Percentiles rank a stretch among this genome's conserved stretches.
These are phyloP conservation scores for Melampsora americana DNA, from an alignment of 1,284 basidiomycete species.

Conservation along the genomic window DNA sequence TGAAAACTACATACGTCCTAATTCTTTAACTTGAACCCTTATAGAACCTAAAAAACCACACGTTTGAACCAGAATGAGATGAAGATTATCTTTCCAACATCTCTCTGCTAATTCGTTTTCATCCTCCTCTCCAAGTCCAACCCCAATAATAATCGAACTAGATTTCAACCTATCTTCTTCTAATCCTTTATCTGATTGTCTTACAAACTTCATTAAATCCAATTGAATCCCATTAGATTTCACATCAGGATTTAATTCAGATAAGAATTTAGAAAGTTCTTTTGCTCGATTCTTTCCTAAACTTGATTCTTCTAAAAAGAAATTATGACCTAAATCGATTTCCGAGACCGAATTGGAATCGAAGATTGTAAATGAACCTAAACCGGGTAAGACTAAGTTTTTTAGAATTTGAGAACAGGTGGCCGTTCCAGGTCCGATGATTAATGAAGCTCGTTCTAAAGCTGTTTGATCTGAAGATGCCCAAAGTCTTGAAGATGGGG, in stretches of 20 bases:
- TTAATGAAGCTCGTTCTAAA: constrained; percentile 76
- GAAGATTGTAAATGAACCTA: constrained; percentile 84
- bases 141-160: constrained; percentile 71
- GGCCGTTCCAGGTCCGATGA: constrained; percentile 74
- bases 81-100: constrained; percentile 58
- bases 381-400: constrained; percentile 90
- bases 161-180: constrained; percentile 63
- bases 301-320: constrained; percentile 77
- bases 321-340: constrained; percentile 88
- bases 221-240: constrained; percentile 64
- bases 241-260: constrained; percentile 84
- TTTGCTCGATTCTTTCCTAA: constrained; percentile 74
- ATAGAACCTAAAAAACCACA: constrained; percentile 86
- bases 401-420: constrained; percentile 83
- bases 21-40: constrained; percentile 78
- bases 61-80: constrained; percentile 72
- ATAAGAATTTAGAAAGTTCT: constrained; percentile 72
- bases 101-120: constrained; percentile 44
- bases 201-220: not conserved
- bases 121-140: constrained; percentile 61
- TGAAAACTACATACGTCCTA: constrained; percentile 64
- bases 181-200: constrained; percentile 46
- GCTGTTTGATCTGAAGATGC: constrained; percentile 89
- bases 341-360: constrained; percentile 65
- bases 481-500: constrained; percentile 78